Percentiles rank a stretch among this genome's conserved stretches.
These are phyloP conservation scores for Mycena galericulata DNA, from an alignment of 768 basidiomycete genomes.

Conservation along the genomic window DNA sequence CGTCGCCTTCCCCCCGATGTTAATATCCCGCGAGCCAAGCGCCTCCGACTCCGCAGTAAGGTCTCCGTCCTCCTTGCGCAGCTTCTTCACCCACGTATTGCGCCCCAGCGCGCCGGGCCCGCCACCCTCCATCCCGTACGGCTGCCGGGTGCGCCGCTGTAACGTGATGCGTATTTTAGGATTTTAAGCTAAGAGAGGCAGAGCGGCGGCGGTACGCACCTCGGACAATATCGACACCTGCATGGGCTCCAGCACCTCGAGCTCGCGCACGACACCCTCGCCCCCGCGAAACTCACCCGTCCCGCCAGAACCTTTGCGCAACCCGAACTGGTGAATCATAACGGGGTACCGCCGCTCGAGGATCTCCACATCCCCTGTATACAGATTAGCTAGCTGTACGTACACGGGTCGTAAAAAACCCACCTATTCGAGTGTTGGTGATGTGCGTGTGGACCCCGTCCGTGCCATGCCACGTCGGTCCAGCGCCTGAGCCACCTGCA, in stretches of 20 bases:
- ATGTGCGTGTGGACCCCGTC: conserved; percentile 95
- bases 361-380: conserved; percentile 83
- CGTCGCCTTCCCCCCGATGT: conserved; percentile 91
- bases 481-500: conserved; percentile 93
- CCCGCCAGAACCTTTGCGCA: conserved; percentile 78
- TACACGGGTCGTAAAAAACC: background rate
- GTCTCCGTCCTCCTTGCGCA: conserved; percentile 77
- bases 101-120: conserved; percentile 75
- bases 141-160: conserved; percentile 85
- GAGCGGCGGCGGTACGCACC: conserved; percentile 60
- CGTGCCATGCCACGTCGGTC: conserved; percentile 90
- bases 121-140: conserved; percentile 90
- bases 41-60: conserved; percentile 53
- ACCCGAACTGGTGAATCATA: conserved; percentile 85
- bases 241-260: conserved; percentile 84
- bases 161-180: no score
- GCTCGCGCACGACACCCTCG: conserved; percentile 85
- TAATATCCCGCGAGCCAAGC: conserved; percentile 68
- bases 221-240: conserved; percentile 92
- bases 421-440: conserved; percentile 88
- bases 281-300: conserved; percentile 82
- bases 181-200: no score
- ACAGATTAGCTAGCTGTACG: background rate
- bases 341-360: conserved; percentile 94
- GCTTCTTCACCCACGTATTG: conserved; percentile 89